phyloP scores from a whole-genome alignment of 176 grass and related monocot species.

The Pontederia crassipes region DNA sequence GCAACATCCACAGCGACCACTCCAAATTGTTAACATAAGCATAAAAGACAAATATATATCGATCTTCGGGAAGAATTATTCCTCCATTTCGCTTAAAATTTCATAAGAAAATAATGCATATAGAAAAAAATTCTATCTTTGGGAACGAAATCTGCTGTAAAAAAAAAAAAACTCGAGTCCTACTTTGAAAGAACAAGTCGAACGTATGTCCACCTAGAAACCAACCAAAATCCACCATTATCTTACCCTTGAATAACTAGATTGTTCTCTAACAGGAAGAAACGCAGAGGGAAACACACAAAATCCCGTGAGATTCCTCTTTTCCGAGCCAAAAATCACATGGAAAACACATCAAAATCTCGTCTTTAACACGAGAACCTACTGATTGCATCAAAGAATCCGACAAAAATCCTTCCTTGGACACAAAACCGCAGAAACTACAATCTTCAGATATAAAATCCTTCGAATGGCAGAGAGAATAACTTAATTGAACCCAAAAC shows the following conservation, averaged over 20 bases:
- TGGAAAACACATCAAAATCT: background rate
- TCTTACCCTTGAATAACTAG: background rate
- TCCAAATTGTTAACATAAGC: background rate
- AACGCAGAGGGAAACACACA: background rate
- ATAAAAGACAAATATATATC: too few species aligned
- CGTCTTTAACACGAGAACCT: background rate
- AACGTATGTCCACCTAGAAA: background rate
- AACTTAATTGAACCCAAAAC: background rate
- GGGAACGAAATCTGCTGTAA: too few species aligned
- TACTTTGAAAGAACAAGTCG: too few species aligned
- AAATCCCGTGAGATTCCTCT: background rate
- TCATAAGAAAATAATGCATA: too few species aligned
- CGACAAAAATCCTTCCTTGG: too few species aligned
- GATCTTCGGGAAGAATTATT: too few species aligned
- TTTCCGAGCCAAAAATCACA: background rate
- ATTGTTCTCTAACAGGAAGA: too few species aligned
- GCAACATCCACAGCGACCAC: background rate
- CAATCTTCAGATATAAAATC: background rate
- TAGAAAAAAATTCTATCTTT: too few species aligned
- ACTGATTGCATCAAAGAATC: background rate
- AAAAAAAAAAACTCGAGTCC: too few species aligned
- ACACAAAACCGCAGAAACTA: background rate
- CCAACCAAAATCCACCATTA: conserved; percentile 1
- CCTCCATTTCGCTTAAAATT: too few species aligned
- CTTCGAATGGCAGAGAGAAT: too few species aligned